Evolutionary conservation across 805 yeast genomes (phyloP), one percentile per base, ranked within the genome.

Genomic region (Saccharomycopsis amapae): DNA sequence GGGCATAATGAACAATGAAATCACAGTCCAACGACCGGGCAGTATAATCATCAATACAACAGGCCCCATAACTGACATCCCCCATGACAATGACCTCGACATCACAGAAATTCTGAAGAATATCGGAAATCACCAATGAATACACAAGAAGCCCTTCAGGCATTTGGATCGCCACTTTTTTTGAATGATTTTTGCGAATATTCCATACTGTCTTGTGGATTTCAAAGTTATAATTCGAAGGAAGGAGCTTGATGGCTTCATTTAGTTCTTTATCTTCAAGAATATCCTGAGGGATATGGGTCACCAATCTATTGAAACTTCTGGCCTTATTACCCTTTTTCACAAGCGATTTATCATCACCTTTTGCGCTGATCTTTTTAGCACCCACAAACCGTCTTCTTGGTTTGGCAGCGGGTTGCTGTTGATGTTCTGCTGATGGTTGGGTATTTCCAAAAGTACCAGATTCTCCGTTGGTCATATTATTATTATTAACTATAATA

Each of bases 11-110:
- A 12, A 90, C 87, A 49, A 93, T 79, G 57, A 89, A 83, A 59
- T 93, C 98, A 65, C 98, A 93, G 40, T 85, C 96, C 23, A 93
- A 64, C 0, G 97, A 79, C 52, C 89, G 71, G 1, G 98, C 98
- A 0, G 98, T 89, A 60, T 72, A 93, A 59, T 93, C 98, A 61
- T 93, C 98, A 38, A 93, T 88, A 65, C 98, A 93, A 61, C 98
- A 93, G 0, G 98, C 98, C 36, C 98, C 98, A 58, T 93, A 93
- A 0, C 97, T 86, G 0, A 93, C 98, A 62, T 93, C 98, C 2
- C 98, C 98, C 98, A 93, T 93, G 2, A 90, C 93, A 1, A 93
- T 69, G 0, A 89, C 85, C 58, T 89, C 96, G 3, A 64, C 59
- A 2, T 67, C 64, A 61, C 97, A 89, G 56, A 93, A 90, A 62